Conservation (phyloP, 495 filamentous ascomycete species). For the Trichoderma parareesei region DNA sequence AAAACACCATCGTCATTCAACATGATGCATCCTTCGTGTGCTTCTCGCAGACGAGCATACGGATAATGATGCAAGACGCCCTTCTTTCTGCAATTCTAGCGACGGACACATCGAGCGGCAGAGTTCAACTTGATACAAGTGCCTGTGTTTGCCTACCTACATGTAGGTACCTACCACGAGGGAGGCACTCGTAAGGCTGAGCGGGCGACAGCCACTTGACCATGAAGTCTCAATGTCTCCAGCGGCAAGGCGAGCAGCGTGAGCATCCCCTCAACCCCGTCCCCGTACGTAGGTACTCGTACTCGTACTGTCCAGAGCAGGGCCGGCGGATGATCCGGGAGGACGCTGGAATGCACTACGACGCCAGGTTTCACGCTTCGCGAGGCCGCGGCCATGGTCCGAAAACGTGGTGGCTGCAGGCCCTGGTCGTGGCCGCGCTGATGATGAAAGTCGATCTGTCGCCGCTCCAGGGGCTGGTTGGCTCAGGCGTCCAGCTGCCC, state of each 20-base stretch:
- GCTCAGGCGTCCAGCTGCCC: background rate
- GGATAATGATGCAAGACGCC: no score
- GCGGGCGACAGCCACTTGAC: background rate
- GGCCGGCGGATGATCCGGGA: background rate
- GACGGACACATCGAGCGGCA: no score
- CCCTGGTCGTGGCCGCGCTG: constrained; percentile 2
- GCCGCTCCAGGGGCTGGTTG: background rate
- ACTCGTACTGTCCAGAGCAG: background rate
- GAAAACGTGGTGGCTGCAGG: constrained; percentile 10
- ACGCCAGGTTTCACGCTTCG: background rate
- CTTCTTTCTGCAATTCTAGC: no score
- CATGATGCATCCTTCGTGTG: background rate
- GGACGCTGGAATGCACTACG: background rate
- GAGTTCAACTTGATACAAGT: no score
- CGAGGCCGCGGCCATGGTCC: constrained; percentile 4
- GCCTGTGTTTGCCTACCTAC: no score
- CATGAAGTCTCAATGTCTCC: background rate
- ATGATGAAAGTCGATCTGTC: background rate
- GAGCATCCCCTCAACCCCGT: background rate
- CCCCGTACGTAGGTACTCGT: background rate
- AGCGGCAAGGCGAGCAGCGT: no score
- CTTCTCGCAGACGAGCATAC: background rate
- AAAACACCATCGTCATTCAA: background rate
- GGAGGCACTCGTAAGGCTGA: background rate
- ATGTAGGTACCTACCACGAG: no score